Percentiles rank a stretch among this genome's conserved stretches.
Evolutionary conservation across 2,329 filamentous ascomycete genomes (phyloP).

Genomic region (Aspergillus candidus): DNA sequence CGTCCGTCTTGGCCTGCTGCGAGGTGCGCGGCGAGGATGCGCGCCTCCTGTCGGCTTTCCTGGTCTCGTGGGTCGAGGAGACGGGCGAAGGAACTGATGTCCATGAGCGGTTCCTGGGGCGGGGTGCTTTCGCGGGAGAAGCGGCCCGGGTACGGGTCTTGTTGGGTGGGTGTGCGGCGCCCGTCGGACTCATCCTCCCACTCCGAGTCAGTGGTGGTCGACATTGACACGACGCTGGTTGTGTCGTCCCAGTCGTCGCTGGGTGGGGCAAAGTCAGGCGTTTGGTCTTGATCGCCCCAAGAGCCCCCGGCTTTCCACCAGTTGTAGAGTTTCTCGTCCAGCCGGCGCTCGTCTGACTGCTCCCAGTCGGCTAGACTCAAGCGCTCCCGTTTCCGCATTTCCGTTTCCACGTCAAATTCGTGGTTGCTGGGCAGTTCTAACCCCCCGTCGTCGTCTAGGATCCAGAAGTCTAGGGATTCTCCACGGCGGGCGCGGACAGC

Average conservation of each 20-base stretch:
- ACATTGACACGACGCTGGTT: slow-evolving; percentile 72
- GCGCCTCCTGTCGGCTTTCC: slow-evolving; percentile 75
- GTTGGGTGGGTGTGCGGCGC: slow-evolving; percentile 67
- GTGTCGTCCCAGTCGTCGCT: slow-evolving; percentile 59
- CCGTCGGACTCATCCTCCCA: slow-evolving; percentile 44
- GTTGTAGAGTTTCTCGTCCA: slow-evolving; percentile 69
- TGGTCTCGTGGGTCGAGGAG: slow-evolving; percentile 73
- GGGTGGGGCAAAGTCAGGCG: slow-evolving; percentile 65
- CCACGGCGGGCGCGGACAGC: slow-evolving; percentile 9
- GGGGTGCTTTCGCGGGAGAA: slow-evolving; percentile 45
- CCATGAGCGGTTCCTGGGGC: slow-evolving; percentile 56
- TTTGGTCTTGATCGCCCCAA: slow-evolving; percentile 77
- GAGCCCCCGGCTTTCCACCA: slow-evolving; percentile 81
- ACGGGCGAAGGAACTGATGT: slow-evolving; percentile 64
- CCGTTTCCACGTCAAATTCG: slow-evolving; percentile 72
- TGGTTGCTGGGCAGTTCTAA: slow-evolving; percentile 54
- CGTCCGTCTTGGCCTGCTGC: slow-evolving; percentile 49
- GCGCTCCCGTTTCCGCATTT: slow-evolving; percentile 60
- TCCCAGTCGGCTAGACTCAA: slow-evolving; percentile 37
- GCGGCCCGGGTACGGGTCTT: slow-evolving; percentile 51
- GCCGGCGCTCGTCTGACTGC: slow-evolving; percentile 54
- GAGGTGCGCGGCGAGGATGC: slow-evolving; percentile 73
- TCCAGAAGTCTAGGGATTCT: slow-evolving; percentile 47
- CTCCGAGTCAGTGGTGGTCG: slow-evolving; percentile 48
- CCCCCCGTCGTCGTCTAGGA: slow-evolving; percentile 48